A percentile compares a stretch with the other conserved stretches of the same genome.
Evolutionary conservation across 2,329 filamentous ascomycete species (phyloP).

Genomic region (Xylariaceae sp.): DNA sequence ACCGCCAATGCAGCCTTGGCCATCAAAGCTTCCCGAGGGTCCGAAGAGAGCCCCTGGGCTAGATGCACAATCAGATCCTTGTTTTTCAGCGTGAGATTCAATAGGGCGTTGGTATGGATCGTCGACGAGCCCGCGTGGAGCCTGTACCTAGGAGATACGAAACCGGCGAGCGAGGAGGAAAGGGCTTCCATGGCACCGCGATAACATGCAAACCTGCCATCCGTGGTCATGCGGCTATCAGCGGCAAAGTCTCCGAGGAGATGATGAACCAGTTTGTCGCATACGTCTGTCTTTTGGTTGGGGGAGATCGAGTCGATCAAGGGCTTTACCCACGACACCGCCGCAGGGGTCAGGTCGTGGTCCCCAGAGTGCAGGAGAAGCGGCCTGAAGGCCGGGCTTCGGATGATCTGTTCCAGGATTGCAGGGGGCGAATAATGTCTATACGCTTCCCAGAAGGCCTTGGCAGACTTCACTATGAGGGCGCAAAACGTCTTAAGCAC

Average conservation of each 20-base stretch:
- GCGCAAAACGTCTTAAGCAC: slow-evolving; percentile 65
- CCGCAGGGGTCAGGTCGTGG: slow-evolving; percentile 51
- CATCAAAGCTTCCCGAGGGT: slow-evolving; percentile 46
- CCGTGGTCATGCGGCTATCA: slow-evolving; percentile 47
- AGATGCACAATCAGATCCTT: slow-evolving; percentile 54
- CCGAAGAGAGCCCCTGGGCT: slow-evolving; percentile 42
- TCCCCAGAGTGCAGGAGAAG: slow-evolving; percentile 57
- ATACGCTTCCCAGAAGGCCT: slow-evolving; percentile 84
- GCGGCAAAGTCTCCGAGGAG: slow-evolving; percentile 62
- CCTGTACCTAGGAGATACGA: slow-evolving; percentile 41
- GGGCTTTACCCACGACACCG: slow-evolving; percentile 71
- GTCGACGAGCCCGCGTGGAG: slow-evolving; percentile 48
- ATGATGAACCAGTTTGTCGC: slow-evolving; percentile 70
- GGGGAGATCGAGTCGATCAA: slow-evolving; percentile 74
- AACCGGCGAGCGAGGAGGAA: slow-evolving; percentile 51
- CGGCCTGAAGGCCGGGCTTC: slow-evolving; percentile 59
- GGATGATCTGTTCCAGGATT: slow-evolving; percentile 79
- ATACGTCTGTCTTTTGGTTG: slow-evolving; percentile 71
- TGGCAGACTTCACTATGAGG: slow-evolving; percentile 69
- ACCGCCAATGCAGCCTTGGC: slow-evolving; percentile 56
- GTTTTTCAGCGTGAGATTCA: slow-evolving; percentile 61
- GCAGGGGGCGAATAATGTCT: slow-evolving; percentile 72
- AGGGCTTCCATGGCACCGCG: slow-evolving; percentile 59
- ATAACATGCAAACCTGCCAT: slow-evolving; percentile 57
- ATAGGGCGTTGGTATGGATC: slow-evolving; percentile 58